Evolutionary conservation across 768 basidiomycete genomes (phyloP).

Genomic region (Mycena indigotica): DNA sequence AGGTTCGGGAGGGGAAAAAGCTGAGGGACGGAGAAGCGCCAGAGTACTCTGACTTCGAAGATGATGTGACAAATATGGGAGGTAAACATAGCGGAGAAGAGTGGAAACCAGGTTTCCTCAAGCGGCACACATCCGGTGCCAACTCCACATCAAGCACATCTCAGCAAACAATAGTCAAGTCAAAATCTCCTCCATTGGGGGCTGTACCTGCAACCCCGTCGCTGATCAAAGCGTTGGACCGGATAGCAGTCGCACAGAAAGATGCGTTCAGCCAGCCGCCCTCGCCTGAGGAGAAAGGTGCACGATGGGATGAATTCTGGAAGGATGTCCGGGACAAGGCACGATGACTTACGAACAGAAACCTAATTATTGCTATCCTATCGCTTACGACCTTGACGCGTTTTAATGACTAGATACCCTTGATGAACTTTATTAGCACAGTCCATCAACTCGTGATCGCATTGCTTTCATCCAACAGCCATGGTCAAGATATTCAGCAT

Average conservation of each 20-base stretch:
- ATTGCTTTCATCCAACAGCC: no score
- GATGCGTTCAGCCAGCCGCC: constrained; percentile 39
- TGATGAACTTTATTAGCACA: background rate
- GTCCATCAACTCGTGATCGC: background rate
- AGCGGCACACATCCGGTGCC: constrained; percentile 37
- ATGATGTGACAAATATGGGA: constrained; percentile 35
- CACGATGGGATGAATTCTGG: constrained; percentile 51
- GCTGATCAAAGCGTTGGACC: constrained; percentile 62
- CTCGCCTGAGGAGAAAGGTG: constrained; percentile 21
- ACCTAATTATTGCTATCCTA: constrained; percentile 9
- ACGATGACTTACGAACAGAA: constrained; percentile 1
- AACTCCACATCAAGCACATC: constrained; percentile 26
- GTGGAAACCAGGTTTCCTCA: constrained; percentile 57
- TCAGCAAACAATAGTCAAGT: constrained; percentile 24
- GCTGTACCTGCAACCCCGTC: constrained; percentile 67
- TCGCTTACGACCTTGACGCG: constrained; percentile 9
- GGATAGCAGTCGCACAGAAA: constrained; percentile 57
- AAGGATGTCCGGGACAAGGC: constrained; percentile 43
- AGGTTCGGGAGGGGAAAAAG: constrained; percentile 35
- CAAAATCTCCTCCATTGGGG: constrained; percentile 28
- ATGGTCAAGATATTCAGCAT: constrained; percentile 91
- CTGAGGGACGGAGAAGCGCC: constrained; percentile 29
- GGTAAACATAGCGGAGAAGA: constrained; percentile 25
- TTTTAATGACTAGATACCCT: constrained; percentile 3
- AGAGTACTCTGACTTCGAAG: constrained; percentile 54